Evolutionary conservation across 2,329 filamentous ascomycete species (phyloP), one percentile per base, ranked within the genome.

Genomic region (Penicillium rolfsii): DNA sequence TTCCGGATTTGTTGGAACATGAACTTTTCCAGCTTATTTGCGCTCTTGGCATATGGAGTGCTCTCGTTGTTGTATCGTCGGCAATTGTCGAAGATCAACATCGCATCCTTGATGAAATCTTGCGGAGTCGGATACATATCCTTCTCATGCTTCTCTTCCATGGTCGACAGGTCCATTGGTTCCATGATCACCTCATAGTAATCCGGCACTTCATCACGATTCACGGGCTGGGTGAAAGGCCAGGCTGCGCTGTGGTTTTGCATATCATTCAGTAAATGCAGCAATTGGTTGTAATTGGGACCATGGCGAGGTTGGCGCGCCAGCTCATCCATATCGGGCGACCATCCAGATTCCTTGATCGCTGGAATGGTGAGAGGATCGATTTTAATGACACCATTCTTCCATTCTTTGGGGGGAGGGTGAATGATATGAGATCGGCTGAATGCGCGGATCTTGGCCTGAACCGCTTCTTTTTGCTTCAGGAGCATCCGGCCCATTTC

Each of bases 131-230:
- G 86, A 74, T 99, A 99, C 72, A 94, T 86, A 77, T 98, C 95
- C 41, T 92, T 91, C 73, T 98, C 93, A 65, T 97, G 89, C 78
- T 96, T 96, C 68, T 87, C 88, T 77, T 98, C 95, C 94, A 99
- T 98, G 22, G 93, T 97, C 52, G 87, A 89, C 52, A 97, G 83
- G 74, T 97, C 95, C 95, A 99, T 99, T 38, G 95, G 95, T 76
- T 97, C 91, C 74, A 93, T 93, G 81, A 99, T 99, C 63, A 98
- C 93, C 61, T 97, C 92, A 81, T 98, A 98, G 80, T 99, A 99
- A 76, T 99, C 95, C n/a, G 92, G 88, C 0, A 99, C 95, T 67
- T 98, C 95, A 71, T 99, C 95, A 67, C 90, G 89, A 75, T 96
- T 97, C 67, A 99, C 95, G 0, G 95, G 94, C 28, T 92, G 87